Conservation (phyloP, 306 rosid species). For the Cucumis sativus region DNA sequence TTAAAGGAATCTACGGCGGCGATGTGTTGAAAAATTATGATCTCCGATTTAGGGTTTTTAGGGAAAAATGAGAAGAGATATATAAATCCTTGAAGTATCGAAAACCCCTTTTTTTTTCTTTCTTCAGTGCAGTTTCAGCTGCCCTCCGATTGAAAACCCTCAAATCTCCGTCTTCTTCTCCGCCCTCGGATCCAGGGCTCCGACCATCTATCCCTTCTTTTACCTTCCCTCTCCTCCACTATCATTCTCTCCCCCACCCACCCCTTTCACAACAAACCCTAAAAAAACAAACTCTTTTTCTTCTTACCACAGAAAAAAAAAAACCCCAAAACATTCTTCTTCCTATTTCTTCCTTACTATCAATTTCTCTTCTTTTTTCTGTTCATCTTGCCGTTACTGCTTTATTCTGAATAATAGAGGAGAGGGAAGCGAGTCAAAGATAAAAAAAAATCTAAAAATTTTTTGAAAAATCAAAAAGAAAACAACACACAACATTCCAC, state of each 20-base stretch:
- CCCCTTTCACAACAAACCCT: not conserved
- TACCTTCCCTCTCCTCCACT: slow-evolving; percentile 95
- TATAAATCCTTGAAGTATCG: slow-evolving; percentile 4
- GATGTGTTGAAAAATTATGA: not conserved
- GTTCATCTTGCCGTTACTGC: slow-evolving; percentile 21
- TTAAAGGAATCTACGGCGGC: not conserved
- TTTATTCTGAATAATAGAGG: slow-evolving; percentile 45
- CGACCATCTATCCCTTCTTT: slow-evolving; percentile 24
- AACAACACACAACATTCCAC: not conserved
- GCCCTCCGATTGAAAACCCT: slow-evolving; percentile 14
- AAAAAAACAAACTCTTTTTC: not conserved
- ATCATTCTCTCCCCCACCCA: slow-evolving; percentile 4
- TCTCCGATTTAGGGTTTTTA: slow-evolving; percentile 40
- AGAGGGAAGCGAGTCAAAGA: slow-evolving; percentile 78
- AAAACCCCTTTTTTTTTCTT: not conserved
- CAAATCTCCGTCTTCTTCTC: slow-evolving; percentile 17
- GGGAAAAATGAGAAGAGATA: slow-evolving; percentile 19
- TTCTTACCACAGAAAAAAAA: not conserved
- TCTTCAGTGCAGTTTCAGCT: slow-evolving; percentile 23
- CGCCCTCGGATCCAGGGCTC: slow-evolving; percentile 38
- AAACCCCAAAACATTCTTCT: not conserved
- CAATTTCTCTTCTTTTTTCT: slow-evolving; percentile 1
- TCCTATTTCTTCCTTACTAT: not conserved
- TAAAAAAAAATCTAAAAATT: slow-evolving; percentile 9
- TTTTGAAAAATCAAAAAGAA: not conserved